A percentile compares a stretch with the other conserved stretches of the same genome.
Evolutionary conservation across 768 basidiomycete genomes (phyloP).

Genomic region (Plicaturopsis crispa): DNA sequence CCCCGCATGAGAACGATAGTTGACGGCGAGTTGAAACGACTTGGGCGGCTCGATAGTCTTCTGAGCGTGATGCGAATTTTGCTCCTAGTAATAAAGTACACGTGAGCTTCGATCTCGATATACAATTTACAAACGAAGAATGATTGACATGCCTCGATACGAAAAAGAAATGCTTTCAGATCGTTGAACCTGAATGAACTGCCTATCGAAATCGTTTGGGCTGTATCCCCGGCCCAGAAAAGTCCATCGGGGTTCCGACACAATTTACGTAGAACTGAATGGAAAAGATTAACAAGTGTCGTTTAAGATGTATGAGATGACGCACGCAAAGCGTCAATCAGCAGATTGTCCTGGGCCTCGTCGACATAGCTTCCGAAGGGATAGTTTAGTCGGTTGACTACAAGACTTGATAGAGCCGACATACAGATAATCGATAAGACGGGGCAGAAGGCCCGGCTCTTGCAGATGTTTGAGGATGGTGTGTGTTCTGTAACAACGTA

Average conservation of each 20-base stretch:
- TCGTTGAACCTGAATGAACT: constrained; percentile 69
- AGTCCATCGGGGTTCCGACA: constrained; percentile 59
- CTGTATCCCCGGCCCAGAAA: constrained; percentile 78
- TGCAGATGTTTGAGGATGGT: constrained; percentile 31
- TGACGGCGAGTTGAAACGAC: constrained; percentile 52
- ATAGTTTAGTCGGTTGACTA: too few relatives aligned
- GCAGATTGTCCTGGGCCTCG: constrained; percentile 65
- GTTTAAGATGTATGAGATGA: background rate
- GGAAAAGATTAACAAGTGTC: constrained; percentile 5
- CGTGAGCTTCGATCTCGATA: too few relatives aligned
- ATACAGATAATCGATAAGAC: constrained; percentile 49
- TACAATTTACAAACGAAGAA: background rate
- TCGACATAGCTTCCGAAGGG: constrained; percentile 59
- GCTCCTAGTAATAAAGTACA: constrained; percentile 1
- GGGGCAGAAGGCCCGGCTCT: constrained; percentile 23
- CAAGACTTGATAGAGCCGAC: too few relatives aligned
- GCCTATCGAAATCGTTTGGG: constrained; percentile 69
- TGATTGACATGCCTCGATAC: constrained; percentile 42
- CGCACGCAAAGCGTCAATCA: constrained; percentile 56
- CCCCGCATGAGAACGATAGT: constrained; percentile 68
- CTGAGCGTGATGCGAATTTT: constrained; percentile 2
- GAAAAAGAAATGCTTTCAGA: constrained; percentile 57
- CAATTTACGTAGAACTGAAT: constrained; percentile 51
- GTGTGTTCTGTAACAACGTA: constrained; percentile 35
- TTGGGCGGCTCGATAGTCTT: constrained; percentile 17